Percentiles rank a stretch among this genome's conserved stretches.
Conservation (phyloP, 2,329 filamentous ascomycete genomes). For the Epicoccum nigrum region DNA sequence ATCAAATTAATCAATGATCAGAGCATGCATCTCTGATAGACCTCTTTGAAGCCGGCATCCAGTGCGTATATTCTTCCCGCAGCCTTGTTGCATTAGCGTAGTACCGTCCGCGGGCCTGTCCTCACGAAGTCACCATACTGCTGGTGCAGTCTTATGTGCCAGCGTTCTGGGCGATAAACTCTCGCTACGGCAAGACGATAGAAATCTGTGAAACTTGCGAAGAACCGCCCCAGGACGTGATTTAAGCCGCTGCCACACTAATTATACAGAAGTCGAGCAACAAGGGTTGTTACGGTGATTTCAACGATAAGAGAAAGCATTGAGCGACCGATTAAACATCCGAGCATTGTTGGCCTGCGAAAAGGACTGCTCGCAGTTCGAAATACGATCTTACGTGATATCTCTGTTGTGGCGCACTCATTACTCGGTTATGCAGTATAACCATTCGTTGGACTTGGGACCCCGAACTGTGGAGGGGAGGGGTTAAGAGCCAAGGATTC, state of each 20-base stretch:
- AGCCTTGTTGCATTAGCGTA: slow-evolving; percentile 70
- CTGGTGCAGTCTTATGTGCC: slow-evolving; percentile 64
- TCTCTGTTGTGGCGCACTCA: too few species aligned
- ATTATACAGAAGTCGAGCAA: slow-evolving; percentile 6
- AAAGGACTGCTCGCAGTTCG: too few species aligned
- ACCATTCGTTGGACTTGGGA: too few species aligned
- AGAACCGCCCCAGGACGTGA: slow-evolving; percentile 66
- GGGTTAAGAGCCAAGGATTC: too few species aligned
- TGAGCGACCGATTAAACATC: not conserved
- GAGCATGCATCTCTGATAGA: slow-evolving; percentile 13
- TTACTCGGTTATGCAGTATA: too few species aligned
- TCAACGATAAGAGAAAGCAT: not conserved
- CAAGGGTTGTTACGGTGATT: not conserved
- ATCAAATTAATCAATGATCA: not conserved
- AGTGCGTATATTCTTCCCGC: slow-evolving; percentile 21
- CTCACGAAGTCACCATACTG: slow-evolving; percentile 75
- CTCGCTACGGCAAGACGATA: slow-evolving; percentile 73
- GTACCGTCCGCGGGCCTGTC: slow-evolving; percentile 80
- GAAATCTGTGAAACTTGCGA: slow-evolving; percentile 70
- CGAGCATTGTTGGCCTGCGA: slow-evolving; percentile 10
- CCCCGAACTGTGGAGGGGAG: too few species aligned
- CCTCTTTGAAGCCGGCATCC: slow-evolving; percentile 20
- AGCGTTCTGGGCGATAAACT: slow-evolving; percentile 57
- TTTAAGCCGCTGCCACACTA: slow-evolving; percentile 3
- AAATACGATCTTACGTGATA: too few species aligned